These are phyloP conservation scores for Phytophthora sansomeana DNA, from an alignment of 352 stramenopile genomes.

Conservation along the genomic window DNA sequence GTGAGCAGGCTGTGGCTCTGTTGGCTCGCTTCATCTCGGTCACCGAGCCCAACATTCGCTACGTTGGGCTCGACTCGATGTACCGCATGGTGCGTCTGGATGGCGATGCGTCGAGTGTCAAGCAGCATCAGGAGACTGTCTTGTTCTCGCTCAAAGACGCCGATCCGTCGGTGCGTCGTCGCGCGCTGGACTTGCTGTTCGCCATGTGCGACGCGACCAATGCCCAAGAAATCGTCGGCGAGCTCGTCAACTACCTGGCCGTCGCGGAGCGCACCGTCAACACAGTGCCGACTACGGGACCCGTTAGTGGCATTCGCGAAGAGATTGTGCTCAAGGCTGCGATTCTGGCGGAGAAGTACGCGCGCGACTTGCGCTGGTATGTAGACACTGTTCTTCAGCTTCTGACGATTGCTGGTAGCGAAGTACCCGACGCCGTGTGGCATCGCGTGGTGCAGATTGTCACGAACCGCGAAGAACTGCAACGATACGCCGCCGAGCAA, in stretches of 20 bases:
- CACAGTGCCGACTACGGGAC: slow-evolving; percentile 34
- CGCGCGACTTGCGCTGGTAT: slow-evolving; percentile 96
- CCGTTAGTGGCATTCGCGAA: slow-evolving; percentile 79
- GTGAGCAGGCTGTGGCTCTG: slow-evolving; percentile 92
- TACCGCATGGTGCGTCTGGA: slow-evolving; percentile 93
- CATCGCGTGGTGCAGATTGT: slow-evolving; percentile 99
- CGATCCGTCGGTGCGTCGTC: slow-evolving; percentile 96
- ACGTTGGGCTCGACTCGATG: slow-evolving; percentile 97
- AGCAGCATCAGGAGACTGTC: slow-evolving; percentile 96
- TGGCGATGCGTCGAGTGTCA: slow-evolving; percentile 85
- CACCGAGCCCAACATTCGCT: slow-evolving; percentile 98
- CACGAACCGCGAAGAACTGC: slow-evolving; percentile 97
- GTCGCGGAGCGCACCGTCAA: slow-evolving; percentile 86
- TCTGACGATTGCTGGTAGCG: slow-evolving; percentile 93
- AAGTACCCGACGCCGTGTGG: slow-evolving; percentile 97
- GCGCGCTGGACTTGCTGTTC: slow-evolving; percentile 97
- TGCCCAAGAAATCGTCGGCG: slow-evolving; percentile 95
- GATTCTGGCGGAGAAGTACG: slow-evolving; percentile 98
- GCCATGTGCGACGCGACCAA: slow-evolving; percentile 98
- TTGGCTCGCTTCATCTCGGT: slow-evolving; percentile 98
- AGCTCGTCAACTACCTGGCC: slow-evolving; percentile 95
- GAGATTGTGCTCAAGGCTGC: slow-evolving; percentile 99
- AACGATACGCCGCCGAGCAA: slow-evolving; percentile 95
- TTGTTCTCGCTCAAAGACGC: slow-evolving; percentile 97
- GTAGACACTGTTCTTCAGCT: slow-evolving; percentile 98